These are phyloP conservation scores for Castanea sativa DNA, from an alignment of 306 rosid genomes.

Conservation along the genomic window DNA sequence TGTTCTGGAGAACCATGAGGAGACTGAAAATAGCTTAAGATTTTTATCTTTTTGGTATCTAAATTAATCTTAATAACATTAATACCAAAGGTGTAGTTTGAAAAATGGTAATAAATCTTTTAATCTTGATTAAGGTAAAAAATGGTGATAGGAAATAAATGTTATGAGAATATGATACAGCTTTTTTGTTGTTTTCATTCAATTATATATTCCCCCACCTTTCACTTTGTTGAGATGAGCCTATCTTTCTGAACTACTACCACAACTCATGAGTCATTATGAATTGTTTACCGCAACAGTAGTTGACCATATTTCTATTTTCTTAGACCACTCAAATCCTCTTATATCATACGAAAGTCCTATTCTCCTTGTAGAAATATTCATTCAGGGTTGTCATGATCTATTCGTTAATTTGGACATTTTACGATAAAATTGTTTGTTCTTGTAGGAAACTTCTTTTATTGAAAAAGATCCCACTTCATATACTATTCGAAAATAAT, in stretches of 20 bases:
- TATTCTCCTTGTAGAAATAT: too few species aligned
- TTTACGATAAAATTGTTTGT: too few species aligned
- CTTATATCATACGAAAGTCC: not conserved
- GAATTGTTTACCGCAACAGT: not conserved
- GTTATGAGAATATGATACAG: not conserved
- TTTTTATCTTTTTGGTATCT: too few species aligned
- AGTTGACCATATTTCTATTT: not conserved
- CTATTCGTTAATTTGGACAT: too few species aligned
- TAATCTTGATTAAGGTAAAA: not conserved
- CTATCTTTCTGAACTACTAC: not conserved
- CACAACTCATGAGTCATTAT: not conserved
- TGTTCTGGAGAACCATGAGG: not conserved
- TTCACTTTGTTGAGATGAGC: not conserved
- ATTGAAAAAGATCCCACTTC: too few species aligned
- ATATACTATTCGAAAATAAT: too few species aligned
- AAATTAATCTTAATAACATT: too few species aligned
- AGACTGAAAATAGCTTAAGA: too few species aligned
- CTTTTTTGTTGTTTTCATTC: not conserved
- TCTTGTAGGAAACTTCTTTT: too few species aligned
- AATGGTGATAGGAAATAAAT: not conserved
- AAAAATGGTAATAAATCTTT: not conserved
- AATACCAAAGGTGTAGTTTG: not conserved
- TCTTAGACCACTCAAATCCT: not conserved
- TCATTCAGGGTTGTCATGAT: too few species aligned
- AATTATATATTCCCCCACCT: not conserved